Conservation (phyloP, 2,329 filamentous ascomycete genomes). For the Penicillium thymicola region DNA sequence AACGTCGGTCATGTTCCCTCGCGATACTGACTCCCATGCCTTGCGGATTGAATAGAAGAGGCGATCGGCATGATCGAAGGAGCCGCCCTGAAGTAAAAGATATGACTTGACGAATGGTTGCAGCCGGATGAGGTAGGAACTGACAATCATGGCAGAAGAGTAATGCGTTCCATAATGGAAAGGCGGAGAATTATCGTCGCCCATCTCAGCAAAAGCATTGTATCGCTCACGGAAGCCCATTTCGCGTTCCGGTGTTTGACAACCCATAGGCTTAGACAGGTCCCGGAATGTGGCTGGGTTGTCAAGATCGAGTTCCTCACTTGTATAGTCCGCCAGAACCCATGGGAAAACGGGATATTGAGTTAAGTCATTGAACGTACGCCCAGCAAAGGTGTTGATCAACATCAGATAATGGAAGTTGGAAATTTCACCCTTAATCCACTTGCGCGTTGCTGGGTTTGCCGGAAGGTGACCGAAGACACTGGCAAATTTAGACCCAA, state of each 20-base stretch:
- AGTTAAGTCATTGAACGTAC: constrained; percentile 96
- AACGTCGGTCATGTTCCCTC: constrained; percentile 88
- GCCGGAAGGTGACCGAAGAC: constrained; percentile 82
- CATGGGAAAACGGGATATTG: constrained; percentile 98
- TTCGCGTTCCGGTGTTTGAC: constrained; percentile 73
- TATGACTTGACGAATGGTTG: constrained; percentile 97
- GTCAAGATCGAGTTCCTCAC: constrained; percentile 81
- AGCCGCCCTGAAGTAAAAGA: constrained; percentile 88
- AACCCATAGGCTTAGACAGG: constrained; percentile 93
- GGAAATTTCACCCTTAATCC: constrained; percentile 91
- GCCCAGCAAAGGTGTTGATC: constrained; percentile 92
- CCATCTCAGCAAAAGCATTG: constrained; percentile 84
- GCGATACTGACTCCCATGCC: constrained; percentile 86
- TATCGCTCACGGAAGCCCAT: constrained; percentile 80
- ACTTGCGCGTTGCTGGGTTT: constrained; percentile 81
- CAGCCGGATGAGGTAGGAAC: constrained; percentile 89
- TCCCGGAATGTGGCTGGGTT: constrained; percentile 86
- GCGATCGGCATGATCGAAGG: constrained; percentile 91
- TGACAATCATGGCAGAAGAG: constrained; percentile 98
- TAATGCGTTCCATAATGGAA: constrained; percentile 99
- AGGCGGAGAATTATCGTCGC: constrained; percentile 67
- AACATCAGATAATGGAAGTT: constrained; percentile 99
- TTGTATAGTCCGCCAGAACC: constrained; percentile 94
- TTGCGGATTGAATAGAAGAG: constrained; percentile 91
- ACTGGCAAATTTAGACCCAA: constrained; percentile 86